Conservation (phyloP, 192 early-diverging fungal genomes). For the Entomortierella beljakovae region DNA sequence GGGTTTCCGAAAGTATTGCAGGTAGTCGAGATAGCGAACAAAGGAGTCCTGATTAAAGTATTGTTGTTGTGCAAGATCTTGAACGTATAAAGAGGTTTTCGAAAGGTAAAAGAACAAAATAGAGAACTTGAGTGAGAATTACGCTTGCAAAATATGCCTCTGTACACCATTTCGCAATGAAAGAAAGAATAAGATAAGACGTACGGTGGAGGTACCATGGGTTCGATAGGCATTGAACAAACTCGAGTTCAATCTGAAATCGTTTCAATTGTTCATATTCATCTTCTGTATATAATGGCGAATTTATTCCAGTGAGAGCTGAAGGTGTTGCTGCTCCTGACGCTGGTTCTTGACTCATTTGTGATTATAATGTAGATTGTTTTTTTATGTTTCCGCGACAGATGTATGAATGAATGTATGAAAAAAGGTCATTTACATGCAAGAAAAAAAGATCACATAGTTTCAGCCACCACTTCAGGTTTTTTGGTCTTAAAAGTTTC, state of each 20-base stretch:
- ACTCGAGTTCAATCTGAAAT: conserved; percentile 94
- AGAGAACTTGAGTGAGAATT: not conserved
- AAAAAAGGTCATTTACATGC: too few species aligned
- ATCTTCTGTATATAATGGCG: conserved; percentile 39
- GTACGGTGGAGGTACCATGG: conserved; percentile 93
- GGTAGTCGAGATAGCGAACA: conserved; percentile 90
- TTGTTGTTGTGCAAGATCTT: conserved; percentile 87
- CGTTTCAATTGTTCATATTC: conserved; percentile 64
- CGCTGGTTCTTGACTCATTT: conserved; percentile 14
- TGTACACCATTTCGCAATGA: not conserved
- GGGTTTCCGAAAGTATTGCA: conserved; percentile 90
- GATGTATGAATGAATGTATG: too few species aligned
- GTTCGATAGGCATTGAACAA: conserved; percentile 94
- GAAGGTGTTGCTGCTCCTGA: not conserved
- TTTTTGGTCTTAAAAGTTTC: too few species aligned
- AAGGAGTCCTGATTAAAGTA: conserved; percentile 89
- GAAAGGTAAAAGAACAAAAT: not conserved
- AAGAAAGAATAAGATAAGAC: conserved; percentile 5
- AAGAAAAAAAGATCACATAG: too few species aligned
- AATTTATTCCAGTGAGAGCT: not conserved
- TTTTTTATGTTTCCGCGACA: too few species aligned
- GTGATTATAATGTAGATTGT: not conserved
- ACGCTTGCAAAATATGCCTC: not conserved
- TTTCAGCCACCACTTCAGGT: too few species aligned
- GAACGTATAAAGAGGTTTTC: not conserved